Evolutionary conservation across 495 filamentous ascomycete species (phyloP), one percentile per base, ranked within the genome.

Genomic region (Ascobolus immersus): DNA sequence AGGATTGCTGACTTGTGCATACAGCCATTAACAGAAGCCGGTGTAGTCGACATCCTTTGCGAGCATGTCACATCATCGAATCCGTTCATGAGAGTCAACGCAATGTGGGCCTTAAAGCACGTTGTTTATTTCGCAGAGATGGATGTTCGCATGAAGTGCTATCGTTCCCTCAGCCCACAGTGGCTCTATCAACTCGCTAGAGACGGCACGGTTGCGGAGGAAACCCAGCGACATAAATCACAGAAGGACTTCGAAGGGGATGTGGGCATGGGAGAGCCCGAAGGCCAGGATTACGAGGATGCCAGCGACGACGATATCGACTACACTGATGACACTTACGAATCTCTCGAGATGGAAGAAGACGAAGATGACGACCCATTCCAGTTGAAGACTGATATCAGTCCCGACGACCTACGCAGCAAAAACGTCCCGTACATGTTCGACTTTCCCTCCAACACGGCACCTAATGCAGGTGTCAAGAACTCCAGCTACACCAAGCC

Each of bases 21-120:
- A n/a, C 21, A 92, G 70, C 56, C 63, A 11, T 71, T 93, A 20
- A 56, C 81, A 10, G 64, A 75, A 15, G 67, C 61, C 8, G 80
- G 79, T n/a, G 65, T 79, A 7, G 55, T 90, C 26, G 71, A 70
- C 32, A 63, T 72, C 4, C 54, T 94, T 4, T 90, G 79, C 41
- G 67, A 77, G 44, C 77, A 91, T 47, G 80, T 81, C 0, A 76
- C 74, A 49, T 80, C 75, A 3, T 54, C 62, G 35, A 71, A 78
- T 44, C 59, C 69, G 4, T 67, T 65, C 17, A 52, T 94, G 25
- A 64, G 75, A 28, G 58, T 86, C 9, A 76, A 79, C 39, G 76
- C 79, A 6, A 52, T 96, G 7, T 94, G 86, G 86, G 80, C 79
- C 13, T 58, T 96, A 29, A 94, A 93, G 45, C 77, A 92, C 52